These are phyloP conservation scores for Tricholoma hemisulphureum DNA, from an alignment of 768 basidiomycete species.

Conservation along the genomic window DNA sequence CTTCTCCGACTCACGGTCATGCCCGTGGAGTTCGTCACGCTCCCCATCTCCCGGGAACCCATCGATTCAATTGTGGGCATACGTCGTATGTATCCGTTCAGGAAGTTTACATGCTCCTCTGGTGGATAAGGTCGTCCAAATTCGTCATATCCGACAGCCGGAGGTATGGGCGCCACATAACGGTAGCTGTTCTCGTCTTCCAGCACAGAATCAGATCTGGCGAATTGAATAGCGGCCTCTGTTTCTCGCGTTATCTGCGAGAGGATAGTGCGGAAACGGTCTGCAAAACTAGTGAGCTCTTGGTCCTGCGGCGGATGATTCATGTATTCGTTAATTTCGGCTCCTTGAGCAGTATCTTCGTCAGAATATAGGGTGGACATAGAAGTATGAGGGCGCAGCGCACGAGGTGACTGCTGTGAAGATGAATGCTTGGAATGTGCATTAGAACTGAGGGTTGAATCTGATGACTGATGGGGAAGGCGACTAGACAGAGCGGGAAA, in stretches of 20 bases:
- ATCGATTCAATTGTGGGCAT: slow-evolving; percentile 83
- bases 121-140: slow-evolving; percentile 46
- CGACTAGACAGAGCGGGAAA: neutral
- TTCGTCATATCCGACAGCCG: slow-evolving; percentile 44
- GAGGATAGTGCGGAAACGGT: slow-evolving; percentile 51
- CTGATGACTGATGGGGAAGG: slow-evolving; percentile 15
- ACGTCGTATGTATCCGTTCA: slow-evolving; percentile 64
- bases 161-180: slow-evolving; percentile 15
- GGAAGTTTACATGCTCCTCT: slow-evolving; percentile 54
- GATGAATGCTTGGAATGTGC: slow-evolving; percentile 17
- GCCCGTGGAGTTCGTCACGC: slow-evolving; percentile 26
- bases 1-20: slow-evolving; percentile 19
- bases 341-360: slow-evolving; percentile 6
- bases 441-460: slow-evolving; percentile 20
- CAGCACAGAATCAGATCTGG: slow-evolving; percentile 24
- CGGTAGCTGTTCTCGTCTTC: neutral
- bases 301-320: slow-evolving; percentile 25
- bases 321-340: neutral
- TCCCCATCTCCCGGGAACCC: slow-evolving; percentile 58
- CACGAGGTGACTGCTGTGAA: slow-evolving; percentile 8
- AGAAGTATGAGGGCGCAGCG: slow-evolving; percentile 10
- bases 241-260: slow-evolving; percentile 52
- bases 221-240: slow-evolving; percentile 44
- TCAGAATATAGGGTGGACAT: slow-evolving; percentile 13
- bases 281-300: slow-evolving; percentile 43